Conservation (phyloP, 2,329 filamentous ascomycete genomes). For the Diatrype stigma region DNA sequence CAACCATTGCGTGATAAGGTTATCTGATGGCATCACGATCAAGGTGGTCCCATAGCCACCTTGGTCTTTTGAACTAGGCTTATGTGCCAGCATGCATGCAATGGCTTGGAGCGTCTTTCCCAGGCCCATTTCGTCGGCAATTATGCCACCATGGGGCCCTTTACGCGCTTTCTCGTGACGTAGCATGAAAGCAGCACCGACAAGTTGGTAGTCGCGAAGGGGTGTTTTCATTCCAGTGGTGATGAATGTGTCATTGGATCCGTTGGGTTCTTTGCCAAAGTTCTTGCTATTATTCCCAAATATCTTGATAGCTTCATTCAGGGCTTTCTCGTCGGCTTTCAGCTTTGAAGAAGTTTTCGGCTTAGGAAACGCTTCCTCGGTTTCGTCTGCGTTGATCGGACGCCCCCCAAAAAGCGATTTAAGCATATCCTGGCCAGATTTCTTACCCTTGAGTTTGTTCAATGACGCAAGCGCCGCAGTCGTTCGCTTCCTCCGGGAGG, state of each 20-base stretch:
- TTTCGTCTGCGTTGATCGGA: too few relatives aligned
- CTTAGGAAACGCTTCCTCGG: too few relatives aligned
- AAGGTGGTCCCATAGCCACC: background rate
- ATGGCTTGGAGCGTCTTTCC: constrained; percentile 12
- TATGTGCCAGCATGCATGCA: constrained; percentile 4
- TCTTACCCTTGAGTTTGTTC: too few relatives aligned
- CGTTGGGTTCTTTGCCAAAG: background rate
- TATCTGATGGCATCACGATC: background rate
- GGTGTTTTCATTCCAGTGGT: constrained; percentile 3
- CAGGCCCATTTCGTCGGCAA: constrained; percentile 13
- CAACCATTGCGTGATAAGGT: background rate
- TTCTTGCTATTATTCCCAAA: background rate
- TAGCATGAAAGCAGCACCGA: constrained; percentile 6
- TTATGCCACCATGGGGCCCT: constrained; percentile 5
- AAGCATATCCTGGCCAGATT: too few relatives aligned
- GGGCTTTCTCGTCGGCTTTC: background rate
- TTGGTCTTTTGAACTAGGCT: background rate
- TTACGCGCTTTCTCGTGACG: constrained; percentile 1
- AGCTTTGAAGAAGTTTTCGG: too few relatives aligned
- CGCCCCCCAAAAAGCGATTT: too few relatives aligned
- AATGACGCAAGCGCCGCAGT: too few relatives aligned
- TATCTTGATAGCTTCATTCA: background rate
- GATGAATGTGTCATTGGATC: background rate
- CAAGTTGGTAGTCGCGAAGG: constrained; percentile 10
- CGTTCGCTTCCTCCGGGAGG: too few relatives aligned